Base-by-base conservation (phyloP, 2,329 filamentous ascomycete genomes). In the Mycosphaerelloides madeirae region DNA sequence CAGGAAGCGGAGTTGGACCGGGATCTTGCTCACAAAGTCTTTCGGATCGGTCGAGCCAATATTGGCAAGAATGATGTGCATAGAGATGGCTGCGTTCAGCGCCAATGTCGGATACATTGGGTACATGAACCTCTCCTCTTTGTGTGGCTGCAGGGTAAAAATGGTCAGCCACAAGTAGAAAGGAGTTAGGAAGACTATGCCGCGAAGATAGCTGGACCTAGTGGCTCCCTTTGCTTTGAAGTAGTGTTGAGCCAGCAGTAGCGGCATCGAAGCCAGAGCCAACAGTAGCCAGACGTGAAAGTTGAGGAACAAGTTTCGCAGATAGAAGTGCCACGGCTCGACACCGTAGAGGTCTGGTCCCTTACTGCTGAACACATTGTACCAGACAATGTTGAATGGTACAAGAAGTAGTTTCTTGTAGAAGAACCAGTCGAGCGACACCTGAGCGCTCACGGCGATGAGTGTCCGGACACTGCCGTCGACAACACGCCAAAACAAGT, bases 121-220 rank as follows among this genome's bases (percentile, higher is more conserved):
- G 60, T 95, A 98, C 90, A 98, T 97, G 72, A 98, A 98, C 6
- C 93, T 78, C 68, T 98, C 93, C 65, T 98, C 93, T 62, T 98
- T 98, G 70, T 98, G 93, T 13, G 93, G 87, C 63, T 98, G 93
- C 7, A 85, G 64, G 0, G 87, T 91, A 69, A 98, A 97, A 50
- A 97, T 93, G 3, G 70, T 79, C 20, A 98, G 77, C 93, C 93
- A 98, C 62, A 96, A 76, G 64, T 97, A 98, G 67, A 97, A 95
- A 0, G 93, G 93, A 1, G 80, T 70, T 42, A 91, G 73, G 54
- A 95, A 87, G 15, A 91, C 79, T 37, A 94, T 59, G 8, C 84
- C 87, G 29, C 89, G 83, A 43, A 95, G 68, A 1, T 85, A 77
- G 1, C 82, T 85, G 52, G 85, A 77, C 47, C 83, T 80, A 3